These are phyloP conservation scores for Planoprotostelium fungivorum DNA, from an alignment of 78 protist genomes.

Conservation along the genomic window DNA sequence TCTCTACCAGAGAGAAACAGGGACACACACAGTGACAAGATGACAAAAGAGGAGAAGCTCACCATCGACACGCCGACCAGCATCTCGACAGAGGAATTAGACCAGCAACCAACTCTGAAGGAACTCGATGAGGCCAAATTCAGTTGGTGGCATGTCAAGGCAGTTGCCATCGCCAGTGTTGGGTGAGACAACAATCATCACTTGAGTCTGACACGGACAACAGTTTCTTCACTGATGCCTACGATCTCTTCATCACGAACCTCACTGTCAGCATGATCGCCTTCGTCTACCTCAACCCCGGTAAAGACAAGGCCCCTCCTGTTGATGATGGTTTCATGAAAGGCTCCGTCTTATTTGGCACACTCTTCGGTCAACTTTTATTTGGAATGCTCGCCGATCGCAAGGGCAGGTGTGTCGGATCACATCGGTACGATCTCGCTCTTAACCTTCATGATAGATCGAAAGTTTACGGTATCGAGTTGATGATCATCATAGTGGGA, in stretches of 20 bases:
- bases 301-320: conserved; percentile 17
- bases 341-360: conserved; percentile 49
- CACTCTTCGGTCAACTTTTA: conserved; percentile 49
- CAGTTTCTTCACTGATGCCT: conserved; percentile 64
- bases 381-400: conserved; percentile 63
- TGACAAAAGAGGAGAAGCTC: too few species aligned
- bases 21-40: too few species aligned
- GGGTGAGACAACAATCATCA: not conserved
- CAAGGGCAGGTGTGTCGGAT: conserved; percentile 43
- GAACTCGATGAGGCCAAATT: not conserved
- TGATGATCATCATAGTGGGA: conserved; percentile 35
- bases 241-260: conserved; percentile 62
- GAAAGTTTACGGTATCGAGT: not conserved
- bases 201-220: not conserved
- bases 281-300: conserved; percentile 9
- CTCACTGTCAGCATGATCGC: conserved; percentile 18
- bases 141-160: not conserved
- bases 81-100: too few species aligned
- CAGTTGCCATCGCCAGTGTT: not conserved
- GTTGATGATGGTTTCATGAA: conserved; percentile 4
- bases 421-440: conserved; percentile 26
- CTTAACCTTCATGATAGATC: too few species aligned
- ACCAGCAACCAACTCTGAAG: too few species aligned
- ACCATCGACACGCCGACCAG: too few species aligned
- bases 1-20: too few species aligned